Evolutionary conservation across 2,329 filamentous ascomycete species (phyloP).

Genomic region (Lachnellula willkommii): DNA sequence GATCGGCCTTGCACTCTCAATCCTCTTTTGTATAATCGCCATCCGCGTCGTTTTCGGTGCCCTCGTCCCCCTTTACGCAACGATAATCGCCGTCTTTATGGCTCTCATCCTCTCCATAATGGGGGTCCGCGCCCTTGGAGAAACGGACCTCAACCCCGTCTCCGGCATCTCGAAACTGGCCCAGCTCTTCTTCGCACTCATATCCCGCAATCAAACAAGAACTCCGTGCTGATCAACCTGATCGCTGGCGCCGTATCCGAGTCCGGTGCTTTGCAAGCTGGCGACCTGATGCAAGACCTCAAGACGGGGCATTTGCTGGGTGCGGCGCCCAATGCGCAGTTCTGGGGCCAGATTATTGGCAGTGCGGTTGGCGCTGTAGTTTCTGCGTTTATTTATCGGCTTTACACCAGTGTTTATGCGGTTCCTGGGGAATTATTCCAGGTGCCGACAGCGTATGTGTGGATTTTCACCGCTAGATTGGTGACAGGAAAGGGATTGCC

Average conservation of each 20-base stretch:
- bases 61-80: slow-evolving; percentile 73
- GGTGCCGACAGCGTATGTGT: slow-evolving; percentile 91
- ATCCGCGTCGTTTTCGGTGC: slow-evolving; percentile 79
- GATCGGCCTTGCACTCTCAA: slow-evolving; percentile 70
- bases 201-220: slow-evolving; percentile 73
- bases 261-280: slow-evolving; percentile 83
- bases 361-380: slow-evolving; percentile 80
- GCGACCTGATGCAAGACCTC: slow-evolving; percentile 93
- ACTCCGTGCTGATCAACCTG: slow-evolving; percentile 90
- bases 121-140: slow-evolving; percentile 62
- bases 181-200: slow-evolving; percentile 88
- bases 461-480: slow-evolving; percentile 92
- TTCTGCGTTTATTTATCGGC: slow-evolving; percentile 77
- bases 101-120: slow-evolving; percentile 76
- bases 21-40: slow-evolving; percentile 72
- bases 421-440: slow-evolving; percentile 88
- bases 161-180: slow-evolving; percentile 96
- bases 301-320: slow-evolving; percentile 94
- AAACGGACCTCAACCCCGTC: slow-evolving; percentile 94
- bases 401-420: slow-evolving; percentile 85
- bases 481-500: slow-evolving; percentile 89
- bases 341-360: slow-evolving; percentile 93
- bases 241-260: slow-evolving; percentile 86
- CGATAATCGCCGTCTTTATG: slow-evolving; percentile 73
- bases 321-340: slow-evolving; percentile 88